Conservation (phyloP, 148 eudicot species). For the Rhododendron ovatum region DNA sequence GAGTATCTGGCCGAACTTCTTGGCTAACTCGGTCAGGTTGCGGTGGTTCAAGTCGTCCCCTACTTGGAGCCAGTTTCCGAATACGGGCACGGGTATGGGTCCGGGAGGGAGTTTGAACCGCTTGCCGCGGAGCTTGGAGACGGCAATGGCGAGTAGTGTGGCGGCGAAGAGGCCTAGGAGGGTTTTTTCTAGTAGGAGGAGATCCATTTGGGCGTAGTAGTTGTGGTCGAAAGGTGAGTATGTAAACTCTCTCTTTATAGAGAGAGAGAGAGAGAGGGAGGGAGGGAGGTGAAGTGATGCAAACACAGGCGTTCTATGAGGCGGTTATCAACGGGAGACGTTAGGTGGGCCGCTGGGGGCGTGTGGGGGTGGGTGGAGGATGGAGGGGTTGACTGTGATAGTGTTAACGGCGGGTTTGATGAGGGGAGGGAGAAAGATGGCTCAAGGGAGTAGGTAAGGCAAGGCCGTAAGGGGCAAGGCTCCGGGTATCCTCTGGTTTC, state of each 20-base stretch:
- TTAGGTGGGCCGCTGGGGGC: neutral
- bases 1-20: constrained; percentile 49
- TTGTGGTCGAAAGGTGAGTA: neutral
- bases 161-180: constrained; percentile 48
- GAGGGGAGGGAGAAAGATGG: neutral
- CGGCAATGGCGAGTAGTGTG: constrained; percentile 26
- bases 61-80: constrained; percentile 86
- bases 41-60: constrained; percentile 77
- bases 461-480: no score
- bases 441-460: no score
- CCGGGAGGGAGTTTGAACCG: constrained; percentile 67
- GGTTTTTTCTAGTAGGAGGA: constrained; percentile 52
- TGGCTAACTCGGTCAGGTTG: constrained; percentile 48
- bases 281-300: neutral
- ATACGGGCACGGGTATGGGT: constrained; percentile 59
- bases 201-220: constrained; percentile 32
- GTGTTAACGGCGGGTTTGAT: neutral
- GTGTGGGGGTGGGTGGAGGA: neutral
- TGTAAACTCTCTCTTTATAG: neutral
- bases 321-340: neutral
- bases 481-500: no score
- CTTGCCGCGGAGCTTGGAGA: constrained; percentile 51
- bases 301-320: neutral
- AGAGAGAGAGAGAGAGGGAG: neutral
- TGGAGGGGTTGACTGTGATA: neutral